Evolutionary conservation across 108 stramenopile genomes (phyloP).

Genomic region (Epithemia pelagica): DNA sequence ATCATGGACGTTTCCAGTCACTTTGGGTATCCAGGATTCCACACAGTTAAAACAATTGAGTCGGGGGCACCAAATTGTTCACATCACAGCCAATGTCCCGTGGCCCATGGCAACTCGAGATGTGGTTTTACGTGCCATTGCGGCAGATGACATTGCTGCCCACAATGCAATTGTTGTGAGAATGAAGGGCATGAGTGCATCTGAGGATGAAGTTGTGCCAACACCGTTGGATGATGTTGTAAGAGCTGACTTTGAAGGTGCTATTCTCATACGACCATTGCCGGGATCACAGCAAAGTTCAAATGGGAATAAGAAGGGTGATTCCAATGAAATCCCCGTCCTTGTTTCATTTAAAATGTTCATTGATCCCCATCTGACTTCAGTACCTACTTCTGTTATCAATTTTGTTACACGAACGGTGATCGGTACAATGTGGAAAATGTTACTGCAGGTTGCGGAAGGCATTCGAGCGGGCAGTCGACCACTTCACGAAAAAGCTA

Average conservation of each 20-base stretch:
- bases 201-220: background rate
- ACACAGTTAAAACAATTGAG: slow-evolving; percentile 41
- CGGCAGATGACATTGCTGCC: slow-evolving; percentile 61
- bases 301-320: background rate
- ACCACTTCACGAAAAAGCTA: slow-evolving; percentile 41
- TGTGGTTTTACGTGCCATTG: slow-evolving; percentile 39
- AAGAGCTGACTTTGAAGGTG: slow-evolving; percentile 43
- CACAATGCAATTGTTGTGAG: slow-evolving; percentile 33
- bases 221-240: slow-evolving; percentile 4
- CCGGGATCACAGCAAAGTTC: slow-evolving; percentile 13
- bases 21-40: slow-evolving; percentile 38
- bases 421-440: slow-evolving; percentile 51
- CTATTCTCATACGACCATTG: slow-evolving; percentile 52
- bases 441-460: slow-evolving; percentile 54
- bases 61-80: slow-evolving; percentile 51
- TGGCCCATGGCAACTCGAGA: slow-evolving; percentile 60
- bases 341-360: slow-evolving; percentile 11
- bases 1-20: slow-evolving; percentile 33
- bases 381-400: slow-evolving; percentile 47
- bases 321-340: background rate
- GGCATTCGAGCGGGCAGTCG: slow-evolving; percentile 53
- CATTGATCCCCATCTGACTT: slow-evolving; percentile 1
- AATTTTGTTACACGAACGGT: slow-evolving; percentile 57
- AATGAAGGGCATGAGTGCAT: slow-evolving; percentile 26
- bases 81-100: slow-evolving; percentile 40